These are phyloP conservation scores for Phytophthora macrochlamydospora DNA, from an alignment of 352 stramenopile genomes.

Conservation along the genomic window DNA sequence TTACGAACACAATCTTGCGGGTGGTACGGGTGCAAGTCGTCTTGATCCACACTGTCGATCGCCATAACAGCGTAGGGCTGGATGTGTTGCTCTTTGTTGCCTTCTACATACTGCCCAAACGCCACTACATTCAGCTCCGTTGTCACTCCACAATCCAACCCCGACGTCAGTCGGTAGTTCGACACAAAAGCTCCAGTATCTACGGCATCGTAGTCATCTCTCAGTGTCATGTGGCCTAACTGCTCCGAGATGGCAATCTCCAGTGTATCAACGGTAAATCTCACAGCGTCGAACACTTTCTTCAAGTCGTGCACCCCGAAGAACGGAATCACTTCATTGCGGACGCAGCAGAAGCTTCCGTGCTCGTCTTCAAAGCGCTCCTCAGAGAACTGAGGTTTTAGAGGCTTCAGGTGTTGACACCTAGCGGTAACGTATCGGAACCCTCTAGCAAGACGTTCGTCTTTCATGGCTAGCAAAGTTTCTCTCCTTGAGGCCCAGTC, in stretches of 20 bases:
- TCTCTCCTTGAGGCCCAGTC: slow-evolving; percentile 20
- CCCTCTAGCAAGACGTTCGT: slow-evolving; percentile 19
- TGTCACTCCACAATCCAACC: background rate
- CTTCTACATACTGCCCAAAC: slow-evolving; percentile 63
- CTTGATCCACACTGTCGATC: slow-evolving; percentile 37
- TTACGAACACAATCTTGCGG: slow-evolving; percentile 35
- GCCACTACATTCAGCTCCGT: background rate
- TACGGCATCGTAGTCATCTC: slow-evolving; percentile 23
- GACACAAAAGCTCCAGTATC: background rate
- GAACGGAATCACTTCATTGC: slow-evolving; percentile 39
- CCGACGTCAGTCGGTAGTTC: background rate
- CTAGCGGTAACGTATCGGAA: slow-evolving; percentile 26
- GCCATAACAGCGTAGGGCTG: slow-evolving; percentile 24
- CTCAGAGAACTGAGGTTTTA: slow-evolving; percentile 28
- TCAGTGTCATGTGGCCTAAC: slow-evolving; percentile 29
- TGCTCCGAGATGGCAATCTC: slow-evolving; percentile 43
- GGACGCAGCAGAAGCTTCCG: slow-evolving; percentile 26
- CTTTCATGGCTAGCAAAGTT: slow-evolving; percentile 24
- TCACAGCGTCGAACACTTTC: slow-evolving; percentile 37
- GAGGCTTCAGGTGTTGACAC: slow-evolving; percentile 15
- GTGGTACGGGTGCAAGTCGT: slow-evolving; percentile 47
- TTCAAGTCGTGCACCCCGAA: slow-evolving; percentile 16
- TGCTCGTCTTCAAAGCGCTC: slow-evolving; percentile 19
- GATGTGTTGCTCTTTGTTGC: background rate
- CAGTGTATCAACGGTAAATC: slow-evolving; percentile 30